Conservation (phyloP, 2,329 filamentous ascomycete genomes). For the Drechslerella coelobrocha region DNA sequence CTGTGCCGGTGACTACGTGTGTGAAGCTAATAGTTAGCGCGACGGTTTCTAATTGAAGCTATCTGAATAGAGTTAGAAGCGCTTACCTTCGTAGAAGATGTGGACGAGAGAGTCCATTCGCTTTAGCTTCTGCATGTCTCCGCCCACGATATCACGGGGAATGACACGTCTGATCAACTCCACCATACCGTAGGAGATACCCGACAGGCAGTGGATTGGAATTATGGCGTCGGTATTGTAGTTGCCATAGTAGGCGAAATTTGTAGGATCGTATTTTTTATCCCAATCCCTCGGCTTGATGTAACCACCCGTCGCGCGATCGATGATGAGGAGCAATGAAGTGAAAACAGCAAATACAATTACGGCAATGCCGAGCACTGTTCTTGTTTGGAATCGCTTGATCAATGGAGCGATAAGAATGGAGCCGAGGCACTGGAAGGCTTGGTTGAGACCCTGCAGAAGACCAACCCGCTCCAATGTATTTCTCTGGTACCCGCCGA, state of each 20-base stretch:
- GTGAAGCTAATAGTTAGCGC: conserved; percentile 60
- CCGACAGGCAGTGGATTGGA: conserved; percentile 61
- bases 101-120: conserved; percentile 60
- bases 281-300: conserved; percentile 57
- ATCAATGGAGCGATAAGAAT: conserved; percentile 64
- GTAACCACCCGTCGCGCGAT: conserved; percentile 62
- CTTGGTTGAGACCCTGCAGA: conserved; percentile 63
- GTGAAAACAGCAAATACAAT: conserved; percentile 62
- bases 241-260: conserved; percentile 59
- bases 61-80: not conserved
- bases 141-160: conserved; percentile 63
- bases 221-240: conserved; percentile 64
- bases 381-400: conserved; percentile 62
- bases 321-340: conserved; percentile 62
- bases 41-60: not conserved
- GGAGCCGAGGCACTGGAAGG: conserved; percentile 62
- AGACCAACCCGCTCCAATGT: conserved; percentile 63
- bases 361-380: conserved; percentile 61
- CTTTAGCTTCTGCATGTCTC: conserved; percentile 62
- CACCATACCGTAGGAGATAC: conserved; percentile 62
- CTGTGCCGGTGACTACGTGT: conserved; percentile 63
- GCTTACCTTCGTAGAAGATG: conserved; percentile 54
- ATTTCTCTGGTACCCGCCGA: conserved; percentile 55
- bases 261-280: conserved; percentile 55
- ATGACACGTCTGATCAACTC: conserved; percentile 64